Evolutionary conservation across 352 stramenopile genomes (phyloP), one percentile per base, ranked within the genome.

Genomic region (Stephanocyclus meneghinianus): DNA sequence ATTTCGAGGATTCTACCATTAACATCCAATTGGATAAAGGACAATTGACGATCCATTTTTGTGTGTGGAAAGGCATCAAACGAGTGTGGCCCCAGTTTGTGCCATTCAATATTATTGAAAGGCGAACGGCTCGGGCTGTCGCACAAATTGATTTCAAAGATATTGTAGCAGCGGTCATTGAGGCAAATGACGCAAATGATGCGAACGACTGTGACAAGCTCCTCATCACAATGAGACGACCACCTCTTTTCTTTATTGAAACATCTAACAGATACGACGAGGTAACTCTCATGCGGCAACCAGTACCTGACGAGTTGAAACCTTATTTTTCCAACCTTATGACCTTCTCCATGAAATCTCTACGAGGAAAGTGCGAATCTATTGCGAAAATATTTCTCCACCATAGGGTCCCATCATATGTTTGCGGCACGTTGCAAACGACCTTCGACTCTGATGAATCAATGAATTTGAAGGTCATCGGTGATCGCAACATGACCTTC

Each of bases 111-210:
- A 29, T 7, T 35, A 32, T 61, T 5, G n/a, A 9, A 35, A 61
- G 4, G n/a, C 53, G 13, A 55, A 21, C 0, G 5, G 47, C 5
- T 32, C 35, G 26, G 11, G 26, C 26, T 32, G n/a, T 61, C 26
- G 53, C n/a, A 37, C 53, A 61, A 61, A 61, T 61, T 2, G 53
- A 61, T 26, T 61, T 32, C 53, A 61, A 61, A 35, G 53, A 61
- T 26, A 61, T 61, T 61, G 53, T 61, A 32, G 53, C 53, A 61
- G 26, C 26, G 10, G 53, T 61, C 30, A 32, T 61, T 4, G 16
- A 15, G 13, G 13, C 26, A 26, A 2, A 61, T 61, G n/a, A 1
- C 26, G 10, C 3, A 35, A 37, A 26, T 61, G 26, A 11, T 35
- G 53, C 10, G 10, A 35, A 26, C 26, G 16, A n/a, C 3, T 32